phyloP scores from a whole-genome alignment of 176 grass and related monocot genomes.

The Canna indica region DNA sequence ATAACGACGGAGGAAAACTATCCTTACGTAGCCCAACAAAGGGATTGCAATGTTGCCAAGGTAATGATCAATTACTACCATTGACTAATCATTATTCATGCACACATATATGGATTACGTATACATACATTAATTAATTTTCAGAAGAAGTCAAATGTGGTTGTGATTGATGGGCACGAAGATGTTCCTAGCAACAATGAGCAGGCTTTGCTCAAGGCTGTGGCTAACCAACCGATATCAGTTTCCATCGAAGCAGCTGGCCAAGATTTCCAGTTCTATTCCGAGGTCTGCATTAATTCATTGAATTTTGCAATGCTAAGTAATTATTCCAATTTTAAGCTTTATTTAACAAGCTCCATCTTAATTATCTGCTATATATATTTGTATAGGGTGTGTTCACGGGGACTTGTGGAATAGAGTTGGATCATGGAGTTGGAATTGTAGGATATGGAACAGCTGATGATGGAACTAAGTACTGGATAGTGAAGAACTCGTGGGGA shows the following conservation, averaged over 20 bases:
- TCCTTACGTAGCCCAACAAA: constrained; percentile 41
- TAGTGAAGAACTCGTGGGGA: constrained; percentile 13
- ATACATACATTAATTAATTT: neutral
- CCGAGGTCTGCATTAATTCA: constrained; percentile 30
- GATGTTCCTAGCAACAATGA: constrained; percentile 51
- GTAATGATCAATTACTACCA: constrained; percentile 12
- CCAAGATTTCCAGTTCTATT: constrained; percentile 65
- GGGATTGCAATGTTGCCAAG: constrained; percentile 31
- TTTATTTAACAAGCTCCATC: neutral
- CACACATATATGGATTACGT: too few species aligned
- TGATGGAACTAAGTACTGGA: neutral
- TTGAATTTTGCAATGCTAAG: neutral
- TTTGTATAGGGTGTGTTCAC: constrained; percentile 62
- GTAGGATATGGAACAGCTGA: neutral
- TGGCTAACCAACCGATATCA: constrained; percentile 48
- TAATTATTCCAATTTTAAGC: neutral
- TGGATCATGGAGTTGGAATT: constrained; percentile 1
- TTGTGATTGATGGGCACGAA: constrained; percentile 53
- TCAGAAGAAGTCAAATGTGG: constrained; percentile 37
- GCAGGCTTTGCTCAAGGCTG: constrained; percentile 39
- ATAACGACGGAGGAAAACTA: constrained; percentile 59
- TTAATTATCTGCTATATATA: neutral
- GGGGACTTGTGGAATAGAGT: neutral
- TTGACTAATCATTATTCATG: too few species aligned
- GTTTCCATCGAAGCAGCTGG: constrained; percentile 57